These are phyloP conservation scores for Hemisphaericaspora lyxosophila DNA, from an alignment of 1,139 yeast genomes.

Conservation along the genomic window DNA sequence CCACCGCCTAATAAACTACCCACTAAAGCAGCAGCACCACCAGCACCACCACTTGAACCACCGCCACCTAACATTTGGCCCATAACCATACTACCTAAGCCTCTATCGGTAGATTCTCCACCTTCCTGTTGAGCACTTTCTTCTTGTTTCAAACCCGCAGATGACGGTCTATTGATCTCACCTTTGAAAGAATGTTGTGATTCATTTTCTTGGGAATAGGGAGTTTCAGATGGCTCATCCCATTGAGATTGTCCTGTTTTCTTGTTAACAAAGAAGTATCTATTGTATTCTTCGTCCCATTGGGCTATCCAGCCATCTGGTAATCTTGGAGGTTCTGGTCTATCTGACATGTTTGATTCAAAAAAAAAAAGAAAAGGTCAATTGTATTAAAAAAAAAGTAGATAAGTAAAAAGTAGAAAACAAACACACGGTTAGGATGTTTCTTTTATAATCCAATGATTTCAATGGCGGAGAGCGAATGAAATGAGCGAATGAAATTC, in stretches of 20 bases:
- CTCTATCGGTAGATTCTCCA: constrained; percentile 12
- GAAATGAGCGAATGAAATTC: too few species aligned
- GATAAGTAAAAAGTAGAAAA: not conserved
- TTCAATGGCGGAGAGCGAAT: too few species aligned
- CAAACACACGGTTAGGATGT: too few species aligned
- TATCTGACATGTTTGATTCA: constrained; percentile 9
- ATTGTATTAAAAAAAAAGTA: not conserved
- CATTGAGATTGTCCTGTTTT: constrained; percentile 25
- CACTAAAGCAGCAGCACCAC: constrained; percentile 13
- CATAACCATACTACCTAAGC: constrained; percentile 14
- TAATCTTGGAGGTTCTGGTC: constrained; percentile 13
- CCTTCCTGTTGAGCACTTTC: not conserved
- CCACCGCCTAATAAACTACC: constrained; percentile 11
- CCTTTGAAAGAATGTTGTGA: constrained; percentile 6
- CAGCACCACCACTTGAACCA: constrained; percentile 4
- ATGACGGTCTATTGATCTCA: constrained; percentile 3
- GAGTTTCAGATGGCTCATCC: constrained; percentile 13
- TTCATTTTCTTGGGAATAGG: constrained; percentile 1
- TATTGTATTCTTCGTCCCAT: constrained; percentile 28
- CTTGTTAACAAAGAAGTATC: constrained; percentile 24
- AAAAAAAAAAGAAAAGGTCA: not conserved
- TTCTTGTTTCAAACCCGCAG: constrained; percentile 3
- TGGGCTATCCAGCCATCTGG: constrained; percentile 32
- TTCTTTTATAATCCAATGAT: too few species aligned
- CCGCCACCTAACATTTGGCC: constrained; percentile 14